phyloP scores from a whole-genome alignment of 352 stramenopile species.

The Phytophthora pinifolia region DNA sequence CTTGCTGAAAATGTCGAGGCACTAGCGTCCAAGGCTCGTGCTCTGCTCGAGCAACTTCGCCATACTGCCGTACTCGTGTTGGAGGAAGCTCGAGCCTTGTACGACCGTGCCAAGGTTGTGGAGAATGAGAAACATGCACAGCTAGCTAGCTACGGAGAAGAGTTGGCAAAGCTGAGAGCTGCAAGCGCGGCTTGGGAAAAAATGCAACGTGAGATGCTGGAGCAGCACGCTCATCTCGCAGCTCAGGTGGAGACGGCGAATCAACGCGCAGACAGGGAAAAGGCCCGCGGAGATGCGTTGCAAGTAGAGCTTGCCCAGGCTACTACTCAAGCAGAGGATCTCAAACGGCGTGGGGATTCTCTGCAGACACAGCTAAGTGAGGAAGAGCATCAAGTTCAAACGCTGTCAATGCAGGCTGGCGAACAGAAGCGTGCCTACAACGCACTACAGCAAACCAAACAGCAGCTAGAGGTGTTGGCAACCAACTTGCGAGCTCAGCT shows the following conservation, averaged over 20 bases:
- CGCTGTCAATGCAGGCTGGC: constrained; percentile 46
- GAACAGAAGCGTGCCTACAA: constrained; percentile 61
- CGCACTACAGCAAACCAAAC: constrained; percentile 60
- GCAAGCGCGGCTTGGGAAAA: constrained; percentile 51
- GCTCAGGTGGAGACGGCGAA: constrained; percentile 45
- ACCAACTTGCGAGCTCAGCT: constrained; percentile 57
- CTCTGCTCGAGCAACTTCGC: constrained; percentile 55
- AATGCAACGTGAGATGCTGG: constrained; percentile 50
- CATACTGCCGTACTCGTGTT: constrained; percentile 51
- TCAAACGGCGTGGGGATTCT: constrained; percentile 56
- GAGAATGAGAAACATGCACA: constrained; percentile 83
- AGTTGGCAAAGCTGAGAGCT: constrained; percentile 59
- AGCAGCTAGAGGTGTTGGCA: constrained; percentile 65
- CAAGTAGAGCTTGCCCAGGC: constrained; percentile 46
- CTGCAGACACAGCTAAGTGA: constrained; percentile 52
- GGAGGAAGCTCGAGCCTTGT: constrained; percentile 69
- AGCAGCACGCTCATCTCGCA: constrained; percentile 38
- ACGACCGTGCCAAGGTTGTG: constrained; percentile 70
- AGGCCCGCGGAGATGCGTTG: constrained; percentile 40
- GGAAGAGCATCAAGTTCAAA: constrained; percentile 61
- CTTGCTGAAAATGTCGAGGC: constrained; percentile 42
- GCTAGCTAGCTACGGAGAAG: constrained; percentile 65
- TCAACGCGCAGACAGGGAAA: constrained; percentile 33
- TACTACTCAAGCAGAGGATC: constrained; percentile 27
- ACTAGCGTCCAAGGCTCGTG: constrained; percentile 40